These are phyloP conservation scores for Linum trigynum DNA, from an alignment of 345 rosid genomes.

Conservation along the genomic window DNA sequence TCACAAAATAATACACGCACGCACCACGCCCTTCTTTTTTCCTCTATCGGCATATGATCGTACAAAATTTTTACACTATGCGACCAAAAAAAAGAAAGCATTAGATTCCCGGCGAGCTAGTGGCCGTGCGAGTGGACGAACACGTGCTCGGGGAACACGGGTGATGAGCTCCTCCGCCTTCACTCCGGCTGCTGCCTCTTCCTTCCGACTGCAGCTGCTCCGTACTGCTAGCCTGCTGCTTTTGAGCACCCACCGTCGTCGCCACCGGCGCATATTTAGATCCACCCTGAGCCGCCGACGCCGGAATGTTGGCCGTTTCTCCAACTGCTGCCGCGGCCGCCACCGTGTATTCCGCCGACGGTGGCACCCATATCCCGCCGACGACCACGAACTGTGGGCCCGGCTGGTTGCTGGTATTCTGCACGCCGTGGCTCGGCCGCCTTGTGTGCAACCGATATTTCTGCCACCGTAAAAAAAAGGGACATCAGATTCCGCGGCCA, in stretches of 20 bases:
- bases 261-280: background rate
- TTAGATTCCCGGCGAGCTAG: constrained; percentile 34
- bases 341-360: constrained; percentile 6
- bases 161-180: constrained; percentile 19
- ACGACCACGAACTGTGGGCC: constrained; percentile 5
- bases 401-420: background rate
- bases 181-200: constrained; percentile 33
- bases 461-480: background rate
- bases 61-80: background rate
- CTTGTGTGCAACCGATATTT: constrained; percentile 1
- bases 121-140: constrained; percentile 57
- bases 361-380: constrained; percentile 7
- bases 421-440: background rate
- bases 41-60: background rate
- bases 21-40: background rate
- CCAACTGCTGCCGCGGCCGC: constrained; percentile 13
- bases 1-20: no score
- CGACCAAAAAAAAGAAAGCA: constrained; percentile 9
- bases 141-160: constrained; percentile 55
- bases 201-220: constrained; percentile 37
- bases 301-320: constrained; percentile 38
- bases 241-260: background rate
- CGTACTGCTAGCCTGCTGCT: constrained; percentile 12
- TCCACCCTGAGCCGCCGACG: constrained; percentile 23
- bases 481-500: background rate